Evolutionary conservation across 2,329 filamentous ascomycete species (phyloP), one percentile per base, ranked within the genome.

Genomic region (Monilinia fructigena): DNA sequence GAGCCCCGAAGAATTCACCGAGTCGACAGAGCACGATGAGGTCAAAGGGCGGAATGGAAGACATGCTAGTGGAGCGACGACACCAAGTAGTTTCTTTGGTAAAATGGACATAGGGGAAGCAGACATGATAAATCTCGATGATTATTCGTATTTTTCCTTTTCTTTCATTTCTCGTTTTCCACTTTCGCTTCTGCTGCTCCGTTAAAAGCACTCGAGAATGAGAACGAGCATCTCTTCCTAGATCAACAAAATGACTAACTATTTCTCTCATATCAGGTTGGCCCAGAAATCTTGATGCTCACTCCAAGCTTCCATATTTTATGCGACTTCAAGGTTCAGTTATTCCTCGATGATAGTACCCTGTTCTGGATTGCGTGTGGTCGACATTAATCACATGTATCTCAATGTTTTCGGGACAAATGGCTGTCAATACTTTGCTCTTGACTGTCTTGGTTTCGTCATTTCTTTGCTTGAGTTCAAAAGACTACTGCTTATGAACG

Each of bases 371-470:
- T 92, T 42, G 85, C 81, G 18, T 73, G 72, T 93, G 90, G 90
- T 81, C 89, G 1, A 88, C 88, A 1, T 76, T 82, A 47, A 86
- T 93, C 68, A 90, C 87, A 80, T 91, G 72, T 81, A 79, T 79
- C 18, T 63, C 59, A 1, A 26, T 1, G n/a, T 64, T 54, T 59
- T 78, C 83, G 16, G 76, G 38, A 52, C 38, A 12, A 38, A 55
- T 88, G 23, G 83, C 82, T 55, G 86, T 93, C 69, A 83, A 84
- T 74, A 86, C 82, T n/a, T 82, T 92, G 42, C 81, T 93, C 26
- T 82, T 93, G 63, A 93, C 90, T 1, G 86, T 93, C 84, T 90
- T 55, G 90, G 90, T 88, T 93, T 93, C 79, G 88, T 93, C 68
- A 89, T 93, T 76, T 88, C 88, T 84, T 79, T 93, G 67, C n/a